phyloP scores from a whole-genome alignment of 2,329 filamentous ascomycete genomes.

The Myriosclerotinia scirpicola region DNA sequence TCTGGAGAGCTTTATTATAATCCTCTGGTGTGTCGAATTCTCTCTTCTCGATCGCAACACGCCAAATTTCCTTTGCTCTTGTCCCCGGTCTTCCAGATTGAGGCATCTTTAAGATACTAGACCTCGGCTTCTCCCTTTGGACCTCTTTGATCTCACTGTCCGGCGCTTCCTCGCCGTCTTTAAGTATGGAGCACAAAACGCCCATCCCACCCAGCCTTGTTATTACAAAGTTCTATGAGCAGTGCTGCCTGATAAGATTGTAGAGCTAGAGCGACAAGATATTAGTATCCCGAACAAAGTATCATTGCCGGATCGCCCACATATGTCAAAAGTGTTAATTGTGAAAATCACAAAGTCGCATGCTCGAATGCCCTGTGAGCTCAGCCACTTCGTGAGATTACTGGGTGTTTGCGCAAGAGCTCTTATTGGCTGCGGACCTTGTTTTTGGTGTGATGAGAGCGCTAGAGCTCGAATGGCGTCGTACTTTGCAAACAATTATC shows the following conservation, averaged over 20 bases:
- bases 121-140: constrained; percentile 24
- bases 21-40: constrained; percentile 29
- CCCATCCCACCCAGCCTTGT: constrained; percentile 34
- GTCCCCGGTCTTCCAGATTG: constrained; percentile 26
- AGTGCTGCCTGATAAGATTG: neutral
- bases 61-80: constrained; percentile 27
- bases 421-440: constrained; percentile 20
- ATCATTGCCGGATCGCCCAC: constrained; percentile 5
- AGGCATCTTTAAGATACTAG: constrained; percentile 37
- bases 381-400: constrained; percentile 22
- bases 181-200: constrained; percentile 36
- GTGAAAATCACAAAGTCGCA: constrained; percentile 15
- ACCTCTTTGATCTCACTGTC: constrained; percentile 31
- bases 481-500: neutral
- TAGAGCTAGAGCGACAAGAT: neutral
- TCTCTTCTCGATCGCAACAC: constrained; percentile 24
- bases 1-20: constrained; percentile 32
- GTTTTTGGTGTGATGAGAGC: constrained; percentile 16
- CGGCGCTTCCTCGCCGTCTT: constrained; percentile 36
- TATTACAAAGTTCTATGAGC: neutral
- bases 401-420: constrained; percentile 4
- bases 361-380: constrained; percentile 17
- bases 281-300: neutral
- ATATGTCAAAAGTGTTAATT: neutral
- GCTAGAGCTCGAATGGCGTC: neutral